Percentiles rank a stretch among this genome's conserved stretches.
phyloP scores from a whole-genome alignment of 352 stramenopile genomes.

The Phytophthora europaea region DNA sequence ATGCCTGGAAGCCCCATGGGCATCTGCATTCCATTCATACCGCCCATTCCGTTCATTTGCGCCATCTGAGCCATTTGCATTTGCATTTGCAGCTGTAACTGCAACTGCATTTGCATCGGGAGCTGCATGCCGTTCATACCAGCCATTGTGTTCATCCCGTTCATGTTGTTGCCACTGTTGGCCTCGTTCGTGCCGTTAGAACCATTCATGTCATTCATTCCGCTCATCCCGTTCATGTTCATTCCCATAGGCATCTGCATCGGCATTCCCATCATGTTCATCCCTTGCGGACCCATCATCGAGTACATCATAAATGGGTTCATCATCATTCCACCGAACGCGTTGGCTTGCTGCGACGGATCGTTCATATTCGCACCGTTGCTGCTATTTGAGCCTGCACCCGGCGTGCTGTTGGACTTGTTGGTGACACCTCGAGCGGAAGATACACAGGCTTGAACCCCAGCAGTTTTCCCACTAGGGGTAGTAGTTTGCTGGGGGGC shows the following conservation, averaged over 20 bases:
- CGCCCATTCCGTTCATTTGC: conserved; percentile 58
- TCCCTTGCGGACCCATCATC: conserved; percentile 68
- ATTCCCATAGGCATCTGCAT: conserved; percentile 68
- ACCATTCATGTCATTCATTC: conserved; percentile 11
- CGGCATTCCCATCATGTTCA: conserved; percentile 62
- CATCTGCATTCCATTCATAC: conserved; percentile 58
- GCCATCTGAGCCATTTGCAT: conserved; percentile 57
- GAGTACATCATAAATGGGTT: conserved; percentile 89
- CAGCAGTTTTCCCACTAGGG: conserved; percentile 13
- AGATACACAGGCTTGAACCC: background rate
- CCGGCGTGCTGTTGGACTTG: conserved; percentile 15
- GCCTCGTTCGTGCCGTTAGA: conserved; percentile 12
- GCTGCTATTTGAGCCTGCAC: conserved; percentile 11
- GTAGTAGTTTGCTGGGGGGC: conserved; percentile 6
- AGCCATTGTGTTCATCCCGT: conserved; percentile 27
- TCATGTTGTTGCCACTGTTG: conserved; percentile 20
- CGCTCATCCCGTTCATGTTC: conserved; percentile 30
- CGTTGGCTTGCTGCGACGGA: conserved; percentile 32
- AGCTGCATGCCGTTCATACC: conserved; percentile 45
- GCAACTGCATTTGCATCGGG: conserved; percentile 50
- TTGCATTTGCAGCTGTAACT: conserved; percentile 44
- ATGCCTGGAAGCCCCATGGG: conserved; percentile 51
- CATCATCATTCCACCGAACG: conserved; percentile 72
- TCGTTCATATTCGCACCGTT: conserved; percentile 21
- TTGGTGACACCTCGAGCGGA: background rate